phyloP scores from a whole-genome alignment of 1,284 basidiomycete species.

The Ganoderma boninense region DNA sequence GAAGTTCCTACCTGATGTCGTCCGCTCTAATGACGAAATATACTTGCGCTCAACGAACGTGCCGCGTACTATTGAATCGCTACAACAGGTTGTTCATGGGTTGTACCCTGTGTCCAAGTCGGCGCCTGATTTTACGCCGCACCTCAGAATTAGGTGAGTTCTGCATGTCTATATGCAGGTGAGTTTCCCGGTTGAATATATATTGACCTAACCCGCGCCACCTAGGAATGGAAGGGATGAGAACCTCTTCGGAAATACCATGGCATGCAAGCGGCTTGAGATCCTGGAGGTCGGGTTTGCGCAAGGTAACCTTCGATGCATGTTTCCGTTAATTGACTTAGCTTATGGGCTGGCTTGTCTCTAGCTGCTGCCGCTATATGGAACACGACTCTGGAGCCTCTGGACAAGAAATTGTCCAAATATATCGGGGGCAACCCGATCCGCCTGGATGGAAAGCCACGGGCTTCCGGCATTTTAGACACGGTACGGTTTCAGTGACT shows the following conservation, averaged over 20 bases:
- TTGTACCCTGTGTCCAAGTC: constrained; percentile 69
- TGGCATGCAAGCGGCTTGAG: constrained; percentile 72
- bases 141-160: constrained; percentile 63
- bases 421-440: constrained; percentile 77
- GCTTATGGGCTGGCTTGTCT: not conserved
- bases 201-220: not conserved
- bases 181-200: not conserved
- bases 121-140: constrained; percentile 53
- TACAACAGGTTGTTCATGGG: constrained; percentile 79
- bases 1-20: constrained; percentile 65
- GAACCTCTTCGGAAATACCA: constrained; percentile 76
- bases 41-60: constrained; percentile 83
- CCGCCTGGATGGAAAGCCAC: constrained; percentile 78
- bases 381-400: constrained; percentile 68
- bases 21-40: constrained; percentile 55
- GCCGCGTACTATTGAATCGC: constrained; percentile 78
- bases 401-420: constrained; percentile 74
- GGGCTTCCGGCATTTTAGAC: constrained; percentile 83
- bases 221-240: constrained; percentile 75
- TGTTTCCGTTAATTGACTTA: not conserved
- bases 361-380: constrained; percentile 71
- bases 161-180: not conserved
- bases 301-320: constrained; percentile 49
- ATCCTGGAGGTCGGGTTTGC: constrained; percentile 70
- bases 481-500: constrained; percentile 55